A percentile compares a stretch with the other conserved stretches of the same genome.
Evolutionary conservation across 1,139 yeast species (phyloP).

Genomic region (Blastobotrys aristatus): DNA sequence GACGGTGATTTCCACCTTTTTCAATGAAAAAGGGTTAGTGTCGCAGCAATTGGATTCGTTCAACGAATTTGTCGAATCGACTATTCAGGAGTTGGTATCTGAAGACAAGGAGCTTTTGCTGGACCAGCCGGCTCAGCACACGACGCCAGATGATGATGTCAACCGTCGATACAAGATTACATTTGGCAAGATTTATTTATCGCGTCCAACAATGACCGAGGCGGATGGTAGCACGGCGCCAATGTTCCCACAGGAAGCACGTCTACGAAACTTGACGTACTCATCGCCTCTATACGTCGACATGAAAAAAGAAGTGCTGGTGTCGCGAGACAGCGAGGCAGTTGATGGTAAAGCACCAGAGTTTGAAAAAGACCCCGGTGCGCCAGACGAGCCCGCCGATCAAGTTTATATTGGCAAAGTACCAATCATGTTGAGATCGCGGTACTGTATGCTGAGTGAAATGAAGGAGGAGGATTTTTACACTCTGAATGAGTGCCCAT

Average conservation of each 20-base stretch:
- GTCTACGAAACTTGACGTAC: slow-evolving; percentile 91
- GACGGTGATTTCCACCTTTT: slow-evolving; percentile 95
- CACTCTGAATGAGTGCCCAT: slow-evolving; percentile 96
- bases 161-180: slow-evolving; percentile 91
- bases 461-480: slow-evolving; percentile 92
- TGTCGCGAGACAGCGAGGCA: slow-evolving; percentile 66
- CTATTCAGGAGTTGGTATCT: slow-evolving; percentile 93
- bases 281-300: slow-evolving; percentile 95
- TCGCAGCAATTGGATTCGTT: slow-evolving; percentile 97
- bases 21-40: slow-evolving; percentile 93
- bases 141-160: slow-evolving; percentile 81
- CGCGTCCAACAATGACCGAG: slow-evolving; percentile 97
- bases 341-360: slow-evolving; percentile 51
- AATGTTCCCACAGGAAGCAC: slow-evolving; percentile 97
- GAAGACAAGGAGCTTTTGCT: slow-evolving; percentile 91
- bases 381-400: slow-evolving; percentile 55
- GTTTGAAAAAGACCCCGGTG: slow-evolving; percentile 55
- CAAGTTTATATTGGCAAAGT: slow-evolving; percentile 93
- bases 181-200: slow-evolving; percentile 92
- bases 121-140: slow-evolving; percentile 98
- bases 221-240: slow-evolving; percentile 99
- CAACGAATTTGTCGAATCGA: slow-evolving; percentile 94
- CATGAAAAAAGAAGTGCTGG: slow-evolving; percentile 85
- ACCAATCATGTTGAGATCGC: slow-evolving; percentile 96
- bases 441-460: slow-evolving; percentile 89